Percentiles rank a stretch among this genome's conserved stretches.
Conservation (phyloP, 2,329 filamentous ascomycete species). For the Botryotinia convoluta region DNA sequence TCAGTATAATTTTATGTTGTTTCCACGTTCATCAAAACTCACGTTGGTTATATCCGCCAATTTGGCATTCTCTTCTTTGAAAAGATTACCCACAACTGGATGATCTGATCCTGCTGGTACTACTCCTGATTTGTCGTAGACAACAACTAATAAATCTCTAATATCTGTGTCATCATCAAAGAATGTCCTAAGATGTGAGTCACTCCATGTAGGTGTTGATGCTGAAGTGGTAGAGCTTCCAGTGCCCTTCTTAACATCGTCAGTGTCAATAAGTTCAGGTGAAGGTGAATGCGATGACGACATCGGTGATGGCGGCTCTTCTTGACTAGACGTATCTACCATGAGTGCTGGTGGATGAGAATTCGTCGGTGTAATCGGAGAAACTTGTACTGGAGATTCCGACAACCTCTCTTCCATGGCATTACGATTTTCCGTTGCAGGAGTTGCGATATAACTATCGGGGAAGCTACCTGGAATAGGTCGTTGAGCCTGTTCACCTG, state of each 20-base stretch:
- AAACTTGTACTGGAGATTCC: conserved; percentile 68
- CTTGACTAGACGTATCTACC: conserved; percentile 68
- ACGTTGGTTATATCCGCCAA: conserved; percentile 81
- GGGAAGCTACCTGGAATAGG: conserved; percentile 39
- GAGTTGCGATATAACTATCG: conserved; percentile 36
- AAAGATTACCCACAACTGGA: conserved; percentile 75
- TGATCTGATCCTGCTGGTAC: conserved; percentile 79
- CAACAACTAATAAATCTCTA: conserved; percentile 82
- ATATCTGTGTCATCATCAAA: conserved; percentile 89
- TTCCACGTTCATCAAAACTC: conserved; percentile 38
- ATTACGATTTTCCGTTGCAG: conserved; percentile 38
- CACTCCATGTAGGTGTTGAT: conserved; percentile 71
- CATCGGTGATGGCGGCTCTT: conserved; percentile 59
- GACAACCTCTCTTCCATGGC: conserved; percentile 49
- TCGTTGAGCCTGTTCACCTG: conserved; percentile 32
- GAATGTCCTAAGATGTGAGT: conserved; percentile 80
- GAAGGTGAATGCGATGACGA: conserved; percentile 54
- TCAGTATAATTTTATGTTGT: conserved; percentile 20
- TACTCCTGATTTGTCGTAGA: conserved; percentile 87
- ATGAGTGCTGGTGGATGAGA: conserved; percentile 64
- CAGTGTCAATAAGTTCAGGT: conserved; percentile 55
- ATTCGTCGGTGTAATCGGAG: conserved; percentile 50
- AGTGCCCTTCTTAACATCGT: conserved; percentile 42
- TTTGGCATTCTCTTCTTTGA: conserved; percentile 82
- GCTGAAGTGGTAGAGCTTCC: conserved; percentile 55